phyloP scores from a whole-genome alignment of 306 rosid species.

The Quercus parvula region DNA sequence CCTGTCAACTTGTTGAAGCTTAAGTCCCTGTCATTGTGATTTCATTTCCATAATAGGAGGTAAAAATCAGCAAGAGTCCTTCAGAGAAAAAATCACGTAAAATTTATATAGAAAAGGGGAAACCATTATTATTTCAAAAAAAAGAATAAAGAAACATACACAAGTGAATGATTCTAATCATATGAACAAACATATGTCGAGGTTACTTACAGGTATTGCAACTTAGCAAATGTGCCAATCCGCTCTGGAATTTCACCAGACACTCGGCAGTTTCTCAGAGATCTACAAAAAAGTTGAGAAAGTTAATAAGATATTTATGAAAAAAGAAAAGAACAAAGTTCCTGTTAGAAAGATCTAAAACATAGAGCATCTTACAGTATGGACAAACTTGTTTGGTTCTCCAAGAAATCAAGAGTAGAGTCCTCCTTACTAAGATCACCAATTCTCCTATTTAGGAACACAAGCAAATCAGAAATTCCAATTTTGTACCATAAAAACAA shows the following conservation, averaged over 20 bases:
- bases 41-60: neutral
- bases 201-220: conserved; percentile 27
- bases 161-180: neutral
- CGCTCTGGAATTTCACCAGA: conserved; percentile 26
- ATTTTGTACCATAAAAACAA: neutral
- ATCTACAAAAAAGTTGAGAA: conserved; percentile 8
- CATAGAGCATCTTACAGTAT: conserved; percentile 23
- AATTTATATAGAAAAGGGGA: neutral
- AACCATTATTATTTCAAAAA: neutral
- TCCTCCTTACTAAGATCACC: conserved; percentile 34
- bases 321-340: neutral
- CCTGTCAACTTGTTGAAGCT: conserved; percentile 38
- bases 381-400: conserved; percentile 30
- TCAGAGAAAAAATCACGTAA: neutral
- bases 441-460: conserved; percentile 27
- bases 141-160: neutral
- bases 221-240: conserved; percentile 21
- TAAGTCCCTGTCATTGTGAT: conserved; percentile 22
- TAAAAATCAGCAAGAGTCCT: neutral
- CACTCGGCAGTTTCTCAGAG: conserved; percentile 27
- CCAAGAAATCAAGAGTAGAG: conserved; percentile 30
- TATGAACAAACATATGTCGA: neutral
- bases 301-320: neutral
- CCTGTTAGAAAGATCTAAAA: neutral
- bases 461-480: neutral